Percentiles rank a stretch among this genome's conserved stretches.
Conservation (phyloP, 352 stramenopile species). For the Phytophthora citricola region DNA sequence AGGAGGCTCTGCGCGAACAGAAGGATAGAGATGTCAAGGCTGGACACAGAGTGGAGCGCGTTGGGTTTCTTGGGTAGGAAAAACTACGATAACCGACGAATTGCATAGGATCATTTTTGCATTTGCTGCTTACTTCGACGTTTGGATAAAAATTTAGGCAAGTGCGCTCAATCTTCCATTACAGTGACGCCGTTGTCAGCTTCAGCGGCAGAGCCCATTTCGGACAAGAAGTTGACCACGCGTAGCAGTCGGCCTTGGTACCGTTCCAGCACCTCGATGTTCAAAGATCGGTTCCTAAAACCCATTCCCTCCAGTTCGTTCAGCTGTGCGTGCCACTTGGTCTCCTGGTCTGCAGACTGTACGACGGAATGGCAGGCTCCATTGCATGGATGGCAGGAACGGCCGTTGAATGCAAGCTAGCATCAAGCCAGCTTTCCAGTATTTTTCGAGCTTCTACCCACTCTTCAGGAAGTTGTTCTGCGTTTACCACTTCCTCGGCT, state of each 20-base stretch:
- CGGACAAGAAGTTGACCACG: slow-evolving; percentile 87
- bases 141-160: not conserved
- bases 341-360: slow-evolving; percentile 51
- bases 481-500: not conserved
- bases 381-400: slow-evolving; percentile 71
- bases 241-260: slow-evolving; percentile 84
- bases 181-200: slow-evolving; percentile 30
- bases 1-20: slow-evolving; percentile 58
- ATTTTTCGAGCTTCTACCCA: slow-evolving; percentile 57
- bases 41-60: slow-evolving; percentile 60
- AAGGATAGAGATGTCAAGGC: slow-evolving; percentile 49
- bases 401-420: slow-evolving; percentile 39
- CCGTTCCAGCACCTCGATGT: slow-evolving; percentile 75
- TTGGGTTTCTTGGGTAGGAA: slow-evolving; percentile 68
- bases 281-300: slow-evolving; percentile 70
- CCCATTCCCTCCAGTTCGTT: slow-evolving; percentile 72
- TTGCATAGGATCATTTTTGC: slow-evolving; percentile 3
- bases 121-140: slow-evolving; percentile 3
- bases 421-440: slow-evolving; percentile 62
- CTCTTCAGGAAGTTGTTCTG: slow-evolving; percentile 27
- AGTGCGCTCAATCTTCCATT: slow-evolving; percentile 49
- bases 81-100: slow-evolving; percentile 9
- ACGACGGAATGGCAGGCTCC: slow-evolving; percentile 66
- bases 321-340: slow-evolving; percentile 75
- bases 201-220: slow-evolving; percentile 41